Base-by-base conservation (phyloP, 345 rosid species). In the Sapria himalayana region DNA sequence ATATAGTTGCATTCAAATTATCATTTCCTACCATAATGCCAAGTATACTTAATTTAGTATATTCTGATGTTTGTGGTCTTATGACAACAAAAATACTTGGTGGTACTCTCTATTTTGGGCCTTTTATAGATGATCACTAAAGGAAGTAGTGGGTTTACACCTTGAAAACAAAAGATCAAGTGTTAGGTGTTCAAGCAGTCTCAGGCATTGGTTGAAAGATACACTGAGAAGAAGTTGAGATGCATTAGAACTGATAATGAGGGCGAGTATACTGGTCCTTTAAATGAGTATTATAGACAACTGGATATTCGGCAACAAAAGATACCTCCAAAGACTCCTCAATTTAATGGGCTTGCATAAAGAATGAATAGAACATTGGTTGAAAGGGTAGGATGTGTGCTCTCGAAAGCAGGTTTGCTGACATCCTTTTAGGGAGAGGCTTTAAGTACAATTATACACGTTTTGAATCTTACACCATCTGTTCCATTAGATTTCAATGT, bases 111-210 rank as follows among this genome's bases (percentile, higher is more conserved):
- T 34, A 34, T 9, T 46, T 34, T 46, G 15, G 22, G 2, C 33
- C 41, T 20, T 39, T 23, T 34, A 46, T 46, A 10, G 12, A 46
- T 21, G 41, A 34, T 46, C 15, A 46, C 10, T 33, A 2, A 16
- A 45, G 21, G 5, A 33, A 45, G 15, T n/a, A 7, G 0, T 45
- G 37, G 19, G 14, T 25, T 25, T 41, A 8, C 17, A 15, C 5
- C 11, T 8, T 31, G 14, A 31, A 31, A 6, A 10, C 14, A 31
- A 31, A 10, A n/a, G n/a, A n/a, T n/a, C n/a, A n/a, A n/a, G n/a
- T n/a, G n/a, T n/a, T n/a, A n/a, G n/a, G 34, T 31, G 4, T 31
- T 42, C 6, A 42, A 42, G 19, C 8, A 25, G 0, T 42, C 17
- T 42, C 22, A 43, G 1, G 24, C 17, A 2, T 11, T 17, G 2